phyloP scores from a whole-genome alignment of 2,329 filamentous ascomycete genomes.

The Hymenoscyphus repandus region DNA sequence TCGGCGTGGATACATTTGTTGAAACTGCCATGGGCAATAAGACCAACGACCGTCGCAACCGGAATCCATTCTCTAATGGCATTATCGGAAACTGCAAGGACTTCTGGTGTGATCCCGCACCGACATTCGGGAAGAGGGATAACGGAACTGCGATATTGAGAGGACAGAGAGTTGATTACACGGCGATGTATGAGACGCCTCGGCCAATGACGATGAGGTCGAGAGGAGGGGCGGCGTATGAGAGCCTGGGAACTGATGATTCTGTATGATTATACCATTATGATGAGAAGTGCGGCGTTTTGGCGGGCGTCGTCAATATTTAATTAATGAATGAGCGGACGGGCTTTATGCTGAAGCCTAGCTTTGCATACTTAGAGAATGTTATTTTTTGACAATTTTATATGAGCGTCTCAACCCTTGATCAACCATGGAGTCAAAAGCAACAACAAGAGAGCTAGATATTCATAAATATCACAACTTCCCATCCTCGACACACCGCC shows the following conservation, averaged over 20 bases:
- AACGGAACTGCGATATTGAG: slow-evolving; percentile 71
- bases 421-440: too few relatives aligned
- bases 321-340: slow-evolving; percentile 4
- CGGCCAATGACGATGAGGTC: slow-evolving; percentile 18
- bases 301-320: neutral
- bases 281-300: neutral
- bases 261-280: slow-evolving; percentile 18
- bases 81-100: slow-evolving; percentile 87
- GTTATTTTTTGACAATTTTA: too few relatives aligned
- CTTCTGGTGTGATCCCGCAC: slow-evolving; percentile 90
- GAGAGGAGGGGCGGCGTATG: slow-evolving; percentile 21
- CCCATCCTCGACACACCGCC: too few relatives aligned
- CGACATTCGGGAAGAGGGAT: slow-evolving; percentile 70
- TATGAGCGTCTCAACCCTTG: too few relatives aligned
- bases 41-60: slow-evolving; percentile 42
- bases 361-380: too few relatives aligned
- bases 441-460: too few relatives aligned
- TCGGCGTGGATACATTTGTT: slow-evolving; percentile 91
- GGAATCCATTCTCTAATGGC: slow-evolving; percentile 81
- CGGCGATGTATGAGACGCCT: slow-evolving; percentile 82
- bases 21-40: slow-evolving; percentile 76
- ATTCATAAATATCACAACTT: too few relatives aligned
- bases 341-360: too few relatives aligned
- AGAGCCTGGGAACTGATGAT: slow-evolving; percentile 27
- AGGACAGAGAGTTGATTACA: slow-evolving; percentile 80